Base-by-base conservation (phyloP, 2,329 filamentous ascomycete species). In the Thelonectria discophora region DNA sequence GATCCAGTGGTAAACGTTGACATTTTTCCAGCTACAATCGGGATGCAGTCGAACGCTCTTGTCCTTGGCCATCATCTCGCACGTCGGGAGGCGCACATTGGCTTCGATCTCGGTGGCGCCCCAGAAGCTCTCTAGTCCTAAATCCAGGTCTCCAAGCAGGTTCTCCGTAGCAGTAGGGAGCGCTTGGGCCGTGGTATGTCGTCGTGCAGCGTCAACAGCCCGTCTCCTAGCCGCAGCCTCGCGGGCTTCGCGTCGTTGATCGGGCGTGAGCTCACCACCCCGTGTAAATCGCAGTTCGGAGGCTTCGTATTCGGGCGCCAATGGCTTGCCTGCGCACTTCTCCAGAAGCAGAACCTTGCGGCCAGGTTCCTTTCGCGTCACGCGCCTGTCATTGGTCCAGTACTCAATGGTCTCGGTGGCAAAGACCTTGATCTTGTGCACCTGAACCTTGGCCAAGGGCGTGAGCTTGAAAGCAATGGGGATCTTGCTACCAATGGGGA, bases 1-100 rank as follows among this genome's bases (percentile, higher is more conserved):
- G 76, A 97, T 97, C 93, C 93, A 97, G 75, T 97, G 94, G 74
- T 92, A 93, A 55, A 97, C 93, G 71, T 95, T 92, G 54, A 97
- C 94, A 65, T 96, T 96, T 73, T 93, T 91, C 83, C 94, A 97
- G 59, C 93, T 97, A 56, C 93, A 97, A 74, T 97, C 93, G 55
- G 94, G 94, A 74, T 97, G 90, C 61, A 97, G 79, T 62, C 87
- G 85, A 39, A 86, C 58, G 9, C 76, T 76, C 74, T 84, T 85
- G 72, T 94, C 89, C 70, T 89, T 90, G 20, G 90, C 87, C 90
- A 96, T 94, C 73, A 90, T 89, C 69, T 92, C 88, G 73, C 94
- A 97, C 37, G 92, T 97, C 11, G 94, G 94, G 50, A 97, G 84
- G 78, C 97, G 93, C 10, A 97, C 92, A 64, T 90, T 95, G 82